These are phyloP conservation scores for Solanum ahanhuiri DNA, from an alignment of 257 asterid species.

Conservation along the genomic window DNA sequence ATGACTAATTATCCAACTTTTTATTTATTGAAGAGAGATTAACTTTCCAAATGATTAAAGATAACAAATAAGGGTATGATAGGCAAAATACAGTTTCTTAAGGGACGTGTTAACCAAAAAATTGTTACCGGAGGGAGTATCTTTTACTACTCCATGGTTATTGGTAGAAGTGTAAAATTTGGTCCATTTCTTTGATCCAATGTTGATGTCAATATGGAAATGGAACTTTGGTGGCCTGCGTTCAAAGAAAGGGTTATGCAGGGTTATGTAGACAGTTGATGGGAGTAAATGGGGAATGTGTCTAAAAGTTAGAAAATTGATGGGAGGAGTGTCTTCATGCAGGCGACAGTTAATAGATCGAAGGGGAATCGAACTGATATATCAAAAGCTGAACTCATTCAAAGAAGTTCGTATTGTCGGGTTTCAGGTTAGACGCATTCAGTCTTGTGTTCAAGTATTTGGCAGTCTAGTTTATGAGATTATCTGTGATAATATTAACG, in stretches of 20 bases:
- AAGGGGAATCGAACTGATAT: constrained; percentile 88
- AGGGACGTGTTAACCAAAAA: too few species aligned
- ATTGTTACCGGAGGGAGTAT: too few species aligned
- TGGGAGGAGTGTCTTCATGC: neutral
- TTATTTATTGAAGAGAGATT: too few species aligned
- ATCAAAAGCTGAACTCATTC: constrained; percentile 73
- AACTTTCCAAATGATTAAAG: too few species aligned
- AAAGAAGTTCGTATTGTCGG: constrained; percentile 80
- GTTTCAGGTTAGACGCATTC: constrained; percentile 21
- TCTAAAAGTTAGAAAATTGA: neutral
- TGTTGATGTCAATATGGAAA: too few species aligned
- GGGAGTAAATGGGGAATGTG: neutral
- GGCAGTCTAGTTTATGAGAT: neutral
- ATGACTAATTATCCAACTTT: too few species aligned
- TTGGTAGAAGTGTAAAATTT: too few species aligned
- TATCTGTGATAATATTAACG: neutral
- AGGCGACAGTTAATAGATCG: constrained; percentile 90
- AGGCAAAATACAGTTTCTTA: too few species aligned
- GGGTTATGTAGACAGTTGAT: neutral
- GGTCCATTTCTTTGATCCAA: too few species aligned
- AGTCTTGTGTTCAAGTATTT: neutral
- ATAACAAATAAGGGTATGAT: too few species aligned
- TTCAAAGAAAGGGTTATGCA: neutral
- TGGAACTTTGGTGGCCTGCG: too few species aligned
- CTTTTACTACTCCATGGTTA: too few species aligned